Conservation (phyloP, 2,329 filamentous ascomycete species). For the Xylariaceae sp. region DNA sequence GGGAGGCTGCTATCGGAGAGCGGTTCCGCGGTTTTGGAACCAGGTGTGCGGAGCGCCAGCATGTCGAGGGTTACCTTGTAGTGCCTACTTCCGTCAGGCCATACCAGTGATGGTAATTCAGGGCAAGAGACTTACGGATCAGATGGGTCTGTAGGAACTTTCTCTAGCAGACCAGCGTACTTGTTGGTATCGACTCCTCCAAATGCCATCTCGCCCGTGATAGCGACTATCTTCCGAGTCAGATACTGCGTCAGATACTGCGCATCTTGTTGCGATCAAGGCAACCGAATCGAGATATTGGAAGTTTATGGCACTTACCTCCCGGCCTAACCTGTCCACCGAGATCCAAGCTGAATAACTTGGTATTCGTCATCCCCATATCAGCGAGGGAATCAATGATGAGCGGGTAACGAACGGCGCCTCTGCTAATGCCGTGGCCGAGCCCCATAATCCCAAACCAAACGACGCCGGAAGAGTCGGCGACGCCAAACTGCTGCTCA, state of each 20-base stretch:
- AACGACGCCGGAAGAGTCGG: constrained; percentile 40
- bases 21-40: constrained; percentile 6
- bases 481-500: constrained; percentile 48
- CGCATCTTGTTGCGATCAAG: neutral
- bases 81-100: constrained; percentile 21
- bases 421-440: constrained; percentile 37
- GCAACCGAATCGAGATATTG: neutral
- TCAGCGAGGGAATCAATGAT: constrained; percentile 45
- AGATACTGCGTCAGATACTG: neutral
- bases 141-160: constrained; percentile 37
- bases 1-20: constrained; percentile 26
- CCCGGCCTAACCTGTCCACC: constrained; percentile 32
- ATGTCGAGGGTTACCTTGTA: constrained; percentile 27
- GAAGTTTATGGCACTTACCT: constrained; percentile 19
- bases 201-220: constrained; percentile 47
- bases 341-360: constrained; percentile 47
- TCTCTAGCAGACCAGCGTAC: constrained; percentile 42
- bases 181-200: constrained; percentile 49
- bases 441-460: constrained; percentile 49
- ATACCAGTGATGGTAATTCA: constrained; percentile 25
- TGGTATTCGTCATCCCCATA: constrained; percentile 44
- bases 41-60: constrained; percentile 20
- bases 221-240: constrained; percentile 27
- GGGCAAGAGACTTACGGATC: constrained; percentile 27
- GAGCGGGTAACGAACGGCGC: constrained; percentile 46